phyloP scores from a whole-genome alignment of 2,329 filamentous ascomycete genomes.

The Pyrenophora teres region DNA sequence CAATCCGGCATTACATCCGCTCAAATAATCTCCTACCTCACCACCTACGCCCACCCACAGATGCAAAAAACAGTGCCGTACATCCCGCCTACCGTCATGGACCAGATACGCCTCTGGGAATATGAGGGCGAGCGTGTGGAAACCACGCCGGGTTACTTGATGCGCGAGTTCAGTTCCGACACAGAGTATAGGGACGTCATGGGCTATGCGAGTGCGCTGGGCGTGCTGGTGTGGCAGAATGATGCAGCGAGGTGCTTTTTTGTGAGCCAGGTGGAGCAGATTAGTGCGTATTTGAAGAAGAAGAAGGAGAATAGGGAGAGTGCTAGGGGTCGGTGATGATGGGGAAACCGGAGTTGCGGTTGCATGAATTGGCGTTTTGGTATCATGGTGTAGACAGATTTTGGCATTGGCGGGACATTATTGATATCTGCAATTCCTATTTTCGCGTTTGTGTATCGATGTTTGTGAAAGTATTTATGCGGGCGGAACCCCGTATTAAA shows the following conservation, averaged over 20 bases:
- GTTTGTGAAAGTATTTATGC: too few relatives aligned
- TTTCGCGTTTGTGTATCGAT: too few relatives aligned
- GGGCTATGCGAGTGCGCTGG: slow-evolving; percentile 83
- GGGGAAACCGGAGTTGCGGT: neutral
- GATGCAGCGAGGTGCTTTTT: slow-evolving; percentile 85
- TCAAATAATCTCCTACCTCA: slow-evolving; percentile 92
- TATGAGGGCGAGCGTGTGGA: slow-evolving; percentile 95
- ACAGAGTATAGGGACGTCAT: slow-evolving; percentile 73
- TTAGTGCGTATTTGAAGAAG: slow-evolving; percentile 75
- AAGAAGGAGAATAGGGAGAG: slow-evolving; percentile 29
- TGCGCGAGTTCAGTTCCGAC: slow-evolving; percentile 79
- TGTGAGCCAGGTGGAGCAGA: slow-evolving; percentile 86
- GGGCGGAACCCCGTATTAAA: slow-evolving; percentile 6
- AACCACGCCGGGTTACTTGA: slow-evolving; percentile 79
- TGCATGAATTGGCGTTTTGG: too few relatives aligned
- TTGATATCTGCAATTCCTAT: too few relatives aligned
- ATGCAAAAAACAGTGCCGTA: slow-evolving; percentile 79
- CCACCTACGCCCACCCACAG: slow-evolving; percentile 91
- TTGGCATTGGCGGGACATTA: too few relatives aligned
- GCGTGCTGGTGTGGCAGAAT: slow-evolving; percentile 86
- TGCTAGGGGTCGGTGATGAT: slow-evolving; percentile 2
- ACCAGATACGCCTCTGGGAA: slow-evolving; percentile 97
- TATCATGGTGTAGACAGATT: too few relatives aligned
- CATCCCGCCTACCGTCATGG: slow-evolving; percentile 91
- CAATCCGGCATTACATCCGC: slow-evolving; percentile 89